These are phyloP conservation scores for Triticum timopheevii DNA, from an alignment of 176 grass and related monocot genomes.

Conservation along the genomic window DNA sequence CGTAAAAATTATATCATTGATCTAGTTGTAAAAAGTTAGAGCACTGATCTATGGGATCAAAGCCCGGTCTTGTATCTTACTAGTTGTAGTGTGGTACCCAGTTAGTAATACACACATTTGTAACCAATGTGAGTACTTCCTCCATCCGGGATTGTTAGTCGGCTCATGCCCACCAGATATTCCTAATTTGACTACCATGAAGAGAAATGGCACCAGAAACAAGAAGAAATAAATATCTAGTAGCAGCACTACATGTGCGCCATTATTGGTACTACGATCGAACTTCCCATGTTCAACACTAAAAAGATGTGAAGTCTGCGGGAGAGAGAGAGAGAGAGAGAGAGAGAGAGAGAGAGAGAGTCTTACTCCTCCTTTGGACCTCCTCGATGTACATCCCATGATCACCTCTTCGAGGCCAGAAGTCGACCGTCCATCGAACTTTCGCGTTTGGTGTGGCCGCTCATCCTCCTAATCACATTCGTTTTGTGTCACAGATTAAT, in stretches of 20 bases:
- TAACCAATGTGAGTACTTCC: no score
- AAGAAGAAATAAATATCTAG: neutral
- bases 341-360: neutral
- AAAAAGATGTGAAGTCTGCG: neutral
- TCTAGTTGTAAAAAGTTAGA: no score
- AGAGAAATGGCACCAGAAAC: neutral
- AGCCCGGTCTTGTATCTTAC: no score
- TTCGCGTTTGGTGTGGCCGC: constrained; percentile 37
- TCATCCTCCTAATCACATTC: constrained; percentile 32
- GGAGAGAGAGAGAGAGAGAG: neutral
- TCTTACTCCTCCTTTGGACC: constrained; percentile 58
- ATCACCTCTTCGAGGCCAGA: constrained; percentile 79
- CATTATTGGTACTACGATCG: neutral
- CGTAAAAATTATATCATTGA: no score
- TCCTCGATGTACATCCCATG: constrained; percentile 65
- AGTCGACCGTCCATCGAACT: constrained; percentile 48
- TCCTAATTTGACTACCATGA: neutral
- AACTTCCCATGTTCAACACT: neutral
- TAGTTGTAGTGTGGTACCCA: no score
- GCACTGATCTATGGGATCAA: no score
- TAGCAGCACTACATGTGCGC: neutral
- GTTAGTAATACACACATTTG: no score
- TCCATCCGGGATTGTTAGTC: no score
- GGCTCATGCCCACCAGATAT: neutral
- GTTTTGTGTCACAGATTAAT: neutral